Conservation (phyloP, 139 green algal genomes). For the Limnomonas spitsbergensis region DNA sequence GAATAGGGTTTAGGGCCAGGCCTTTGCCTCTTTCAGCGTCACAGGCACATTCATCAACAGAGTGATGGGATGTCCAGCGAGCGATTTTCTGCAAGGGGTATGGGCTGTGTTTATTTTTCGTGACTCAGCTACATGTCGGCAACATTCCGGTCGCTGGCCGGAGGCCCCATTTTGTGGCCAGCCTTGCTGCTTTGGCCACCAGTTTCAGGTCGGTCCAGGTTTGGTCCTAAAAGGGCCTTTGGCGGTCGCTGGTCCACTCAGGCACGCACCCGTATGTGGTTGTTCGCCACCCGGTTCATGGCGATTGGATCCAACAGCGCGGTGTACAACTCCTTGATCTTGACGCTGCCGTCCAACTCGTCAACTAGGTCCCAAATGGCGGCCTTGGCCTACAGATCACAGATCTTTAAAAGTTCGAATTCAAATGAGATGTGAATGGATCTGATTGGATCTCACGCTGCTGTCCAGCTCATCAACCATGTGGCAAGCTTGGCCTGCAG, state of each 20-base stretch:
- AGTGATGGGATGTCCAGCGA: no score
- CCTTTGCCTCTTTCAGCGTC: no score
- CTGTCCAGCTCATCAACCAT: not conserved
- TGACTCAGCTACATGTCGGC: not conserved
- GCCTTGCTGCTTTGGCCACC: not conserved
- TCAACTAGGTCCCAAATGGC: conserved; percentile 1
- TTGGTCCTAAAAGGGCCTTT: no score
- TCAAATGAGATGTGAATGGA: no score
- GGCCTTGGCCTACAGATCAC: not conserved
- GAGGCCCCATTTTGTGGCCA: not conserved
- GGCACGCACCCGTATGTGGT: not conserved
- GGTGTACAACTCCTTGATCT: conserved; percentile 8
- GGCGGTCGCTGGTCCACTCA: not conserved
- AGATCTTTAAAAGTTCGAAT: no score
- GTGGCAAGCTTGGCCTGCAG: not conserved
- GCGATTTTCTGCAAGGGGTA: not conserved
- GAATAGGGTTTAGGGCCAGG: no score
- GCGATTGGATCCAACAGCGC: not conserved
- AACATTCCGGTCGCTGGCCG: not conserved
- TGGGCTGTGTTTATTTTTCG: not conserved
- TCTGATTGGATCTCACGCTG: not conserved
- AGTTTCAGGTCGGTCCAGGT: not conserved
- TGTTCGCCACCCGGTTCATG: not conserved
- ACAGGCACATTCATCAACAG: no score
- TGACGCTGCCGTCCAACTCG: not conserved